Evolutionary conservation across 139 green algal genomes (phyloP), one percentile per base, ranked within the genome.

Genomic region (Raphidocelis subcapitata): DNA sequence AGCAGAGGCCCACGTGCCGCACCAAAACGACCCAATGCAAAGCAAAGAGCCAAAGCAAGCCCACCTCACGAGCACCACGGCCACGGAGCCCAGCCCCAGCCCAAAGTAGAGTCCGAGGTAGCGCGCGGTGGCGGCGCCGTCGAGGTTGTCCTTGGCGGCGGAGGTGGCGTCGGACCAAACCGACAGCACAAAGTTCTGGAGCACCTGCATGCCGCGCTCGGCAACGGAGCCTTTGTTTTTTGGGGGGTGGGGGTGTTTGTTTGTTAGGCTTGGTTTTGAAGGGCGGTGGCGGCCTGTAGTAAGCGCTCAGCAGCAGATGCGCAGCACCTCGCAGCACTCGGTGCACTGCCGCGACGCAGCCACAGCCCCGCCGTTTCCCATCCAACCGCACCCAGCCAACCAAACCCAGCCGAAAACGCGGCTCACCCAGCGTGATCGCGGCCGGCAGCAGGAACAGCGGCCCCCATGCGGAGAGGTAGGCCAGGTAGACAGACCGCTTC

Each of bases 161-260:
- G 28, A 69, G 41, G 69, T 76, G 32, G 32, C 18, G 54, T 77
- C 70, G 71, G 71, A 70, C 90, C 91, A 96, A 4, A 75, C 56
- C 16, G 82, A 83, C 47, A 97, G 79, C 77, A 85, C 88, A 44
- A 83, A 91, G 77, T 96, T 95, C 74, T 97, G 92, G 16, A 69
- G 47, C 3, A 89, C 81, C 77, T 88, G 83, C 70, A 88, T 49
- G 12, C 79, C 83, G 0, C 83, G 41, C 83, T 88, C 83, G 2
- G n/a, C 37, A 20, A 88, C 51, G 0, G 77, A 73, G 12, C 75
- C 62, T 70, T 47, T 21, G 32, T 55, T 23, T 14, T 59, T 14
- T 24, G 32, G 14, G 14, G 46, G 14, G 23, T 61, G 26, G 23
- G 18, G 23, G 54, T 28, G 23, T 23, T n/a, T n/a, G n/a, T n/a